Base-by-base conservation (phyloP, 1,139 yeast genomes). In the Yamadazyma kanchanaburiensis region DNA sequence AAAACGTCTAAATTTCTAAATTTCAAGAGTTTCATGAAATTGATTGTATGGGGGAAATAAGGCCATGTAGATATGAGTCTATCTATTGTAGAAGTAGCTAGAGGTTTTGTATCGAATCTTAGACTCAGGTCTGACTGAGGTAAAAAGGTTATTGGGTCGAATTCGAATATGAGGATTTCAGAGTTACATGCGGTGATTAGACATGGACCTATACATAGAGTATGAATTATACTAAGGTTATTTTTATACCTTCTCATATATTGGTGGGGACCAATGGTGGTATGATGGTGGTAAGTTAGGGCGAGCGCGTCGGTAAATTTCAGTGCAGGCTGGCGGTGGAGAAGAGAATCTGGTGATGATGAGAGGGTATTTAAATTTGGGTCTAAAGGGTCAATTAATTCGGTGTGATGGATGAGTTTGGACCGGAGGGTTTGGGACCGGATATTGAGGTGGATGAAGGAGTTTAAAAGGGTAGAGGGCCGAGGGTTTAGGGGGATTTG, bases 31-130 rank as follows among this genome's bases (percentile, higher is more conserved):
- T 57, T 64, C 1, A 74, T 34, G 39, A 50, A 69, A 41, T 80
- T 81, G 26, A 80, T 64, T 0, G 77, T 65, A 44, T 78, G 84
- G 0, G 86, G 85, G 28, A 54, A 62, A 35, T 57, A 57, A 0
- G 75, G 74, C 70, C 71, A 67, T 0, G 78, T 69, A 1, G 79
- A 62, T 2, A 55, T 47, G 12, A 54, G 40, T 13, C 70, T 34
- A 37, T 69, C 76, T 0, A 56, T 38, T 1, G 58, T 53, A 1
- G 65, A 47, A 0, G 76, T 70, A 28, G 49, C 43, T 3, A 40
- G 31, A 0, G 77, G 77, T 21, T 56, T 49, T 0, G 70, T 61
- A 30, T 68, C 73, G 35, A 71, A 60, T 12, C 48, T 43, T 8
- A 67, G 40, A 1, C 48, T 33, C 3, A 65, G 59, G 4, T 30